phyloP scores from a whole-genome alignment of 345 rosid genomes.

The Hypericum perforatum region DNA sequence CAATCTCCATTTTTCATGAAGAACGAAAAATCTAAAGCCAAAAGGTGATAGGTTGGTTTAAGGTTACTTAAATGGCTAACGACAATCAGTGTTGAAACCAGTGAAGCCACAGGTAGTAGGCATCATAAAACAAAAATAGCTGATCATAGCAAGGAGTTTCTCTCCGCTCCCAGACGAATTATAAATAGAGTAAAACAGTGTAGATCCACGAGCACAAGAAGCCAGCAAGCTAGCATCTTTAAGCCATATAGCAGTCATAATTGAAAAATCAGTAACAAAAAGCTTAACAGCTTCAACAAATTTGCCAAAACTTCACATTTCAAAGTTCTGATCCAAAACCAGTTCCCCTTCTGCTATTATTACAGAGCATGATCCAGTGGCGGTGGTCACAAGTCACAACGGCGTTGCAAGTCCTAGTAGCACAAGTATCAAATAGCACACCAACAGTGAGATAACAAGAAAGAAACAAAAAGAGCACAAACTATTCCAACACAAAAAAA shows the following conservation, averaged over 20 bases:
- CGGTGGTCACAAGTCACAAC: slow-evolving; percentile 81
- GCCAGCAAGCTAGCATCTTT: too few species aligned
- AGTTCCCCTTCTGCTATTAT: slow-evolving; percentile 25
- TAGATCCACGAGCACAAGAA: too few species aligned
- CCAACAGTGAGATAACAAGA: slow-evolving; percentile 1
- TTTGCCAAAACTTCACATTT: slow-evolving; percentile 11
- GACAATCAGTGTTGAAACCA: too few species aligned
- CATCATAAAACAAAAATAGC: too few species aligned
- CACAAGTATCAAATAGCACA: slow-evolving; percentile 27
- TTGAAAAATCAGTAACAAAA: neutral
- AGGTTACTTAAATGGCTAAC: too few species aligned
- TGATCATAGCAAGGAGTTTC: too few species aligned
- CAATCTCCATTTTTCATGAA: too few species aligned
- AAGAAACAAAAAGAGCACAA: neutral
- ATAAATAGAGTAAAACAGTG: too few species aligned
- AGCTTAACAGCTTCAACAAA: slow-evolving; percentile 2
- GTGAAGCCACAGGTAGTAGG: too few species aligned
- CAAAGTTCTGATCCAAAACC: slow-evolving; percentile 8
- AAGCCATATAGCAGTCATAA: neutral
- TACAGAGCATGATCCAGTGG: slow-evolving; percentile 37
- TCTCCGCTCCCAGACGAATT: too few species aligned
- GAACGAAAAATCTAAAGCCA: too few species aligned
- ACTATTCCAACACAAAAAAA: neutral
- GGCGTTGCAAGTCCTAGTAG: slow-evolving; percentile 75
- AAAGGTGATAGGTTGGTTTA: too few species aligned